These are phyloP conservation scores for Tilletia indica DNA, from an alignment of 1,284 basidiomycete genomes.

Conservation along the genomic window DNA sequence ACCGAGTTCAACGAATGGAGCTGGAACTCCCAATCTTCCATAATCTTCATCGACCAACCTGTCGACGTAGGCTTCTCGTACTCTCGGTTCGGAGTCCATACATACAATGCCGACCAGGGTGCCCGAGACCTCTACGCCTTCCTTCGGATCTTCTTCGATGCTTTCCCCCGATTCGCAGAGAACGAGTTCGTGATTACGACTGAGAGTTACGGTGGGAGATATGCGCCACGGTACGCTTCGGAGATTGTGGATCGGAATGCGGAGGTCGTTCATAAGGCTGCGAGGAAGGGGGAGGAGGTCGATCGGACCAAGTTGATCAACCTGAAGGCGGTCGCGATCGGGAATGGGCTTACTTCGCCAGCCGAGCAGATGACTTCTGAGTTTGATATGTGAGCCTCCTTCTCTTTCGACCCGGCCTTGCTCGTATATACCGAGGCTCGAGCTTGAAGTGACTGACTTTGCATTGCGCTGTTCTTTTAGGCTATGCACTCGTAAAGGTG, in stretches of 20 bases:
- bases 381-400: slow-evolving; percentile 35
- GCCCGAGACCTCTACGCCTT: slow-evolving; percentile 55
- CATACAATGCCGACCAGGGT: slow-evolving; percentile 53
- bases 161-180: slow-evolving; percentile 48
- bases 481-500: slow-evolving; percentile 38
- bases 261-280: slow-evolving; percentile 57
- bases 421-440: too few relatives aligned
- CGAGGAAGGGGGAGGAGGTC: slow-evolving; percentile 62
- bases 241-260: slow-evolving; percentile 75
- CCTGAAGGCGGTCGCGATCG: slow-evolving; percentile 75
- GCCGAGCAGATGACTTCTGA: slow-evolving; percentile 36
- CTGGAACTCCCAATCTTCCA: slow-evolving; percentile 69
- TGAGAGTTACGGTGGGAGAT: slow-evolving; percentile 64
- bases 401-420: not conserved
- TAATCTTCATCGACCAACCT: slow-evolving; percentile 72
- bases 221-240: slow-evolving; percentile 77
- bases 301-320: slow-evolving; percentile 65
- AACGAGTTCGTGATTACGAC: slow-evolving; percentile 48
- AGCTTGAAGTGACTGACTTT: not conserved
- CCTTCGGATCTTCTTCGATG: slow-evolving; percentile 56
- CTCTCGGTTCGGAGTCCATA: slow-evolving; percentile 65
- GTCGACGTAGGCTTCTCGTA: slow-evolving; percentile 73
- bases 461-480: not conserved
- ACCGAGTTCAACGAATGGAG: slow-evolving; percentile 67
- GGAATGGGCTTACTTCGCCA: slow-evolving; percentile 62